Evolutionary conservation across 495 filamentous ascomycete genomes (phyloP), one percentile per base, ranked within the genome.

Genomic region (Paragyromitra xinjiangensis): DNA sequence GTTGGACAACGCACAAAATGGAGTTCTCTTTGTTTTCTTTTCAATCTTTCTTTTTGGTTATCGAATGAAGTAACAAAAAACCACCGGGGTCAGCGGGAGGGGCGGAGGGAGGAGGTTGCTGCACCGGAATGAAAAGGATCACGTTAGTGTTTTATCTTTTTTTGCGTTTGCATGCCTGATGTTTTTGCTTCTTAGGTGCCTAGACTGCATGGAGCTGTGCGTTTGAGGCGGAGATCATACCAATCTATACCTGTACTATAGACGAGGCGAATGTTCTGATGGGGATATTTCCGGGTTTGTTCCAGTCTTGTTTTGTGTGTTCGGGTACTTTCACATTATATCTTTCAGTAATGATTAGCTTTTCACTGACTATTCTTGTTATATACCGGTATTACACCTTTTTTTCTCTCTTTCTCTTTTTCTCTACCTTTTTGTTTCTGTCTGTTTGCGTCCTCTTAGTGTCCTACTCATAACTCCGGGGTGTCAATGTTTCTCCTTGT

Each of bases 401-500:
- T 51, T 74, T 12, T 58, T 16, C 8, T 50, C 19, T 26, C 11
- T 69, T 22, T 16, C 64, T 64, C 70, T 75, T 74, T 76, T 24
- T 63, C 51, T 34, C 24, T 56, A 42, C 42, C 67, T 37, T 19
- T 24, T 12, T 63, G 16, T 69, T 12, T 50, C 50, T 55, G 63
- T 42, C 2, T 64, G 63, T 42, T 1, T 64, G 69, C 44, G 39
- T 7, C 64, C 9, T 64, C 19, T 48, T 34, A 29, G 66, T 45
- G 40, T 83, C 71, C 85, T 86, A 81, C 78, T 87, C 85, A 29
- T 61, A 37, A 61, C 14, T 22, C 9, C 16, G 26, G 26, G 29
- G 26, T 29, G 29, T 29, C 22, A 9, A 16, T 37, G 11, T 11
- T 56, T 51, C 29, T 83, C 77, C 24, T 40, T 3, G 9, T 39